Conservation (phyloP, 345 rosid species). For the Lumnitzera racemosa region DNA sequence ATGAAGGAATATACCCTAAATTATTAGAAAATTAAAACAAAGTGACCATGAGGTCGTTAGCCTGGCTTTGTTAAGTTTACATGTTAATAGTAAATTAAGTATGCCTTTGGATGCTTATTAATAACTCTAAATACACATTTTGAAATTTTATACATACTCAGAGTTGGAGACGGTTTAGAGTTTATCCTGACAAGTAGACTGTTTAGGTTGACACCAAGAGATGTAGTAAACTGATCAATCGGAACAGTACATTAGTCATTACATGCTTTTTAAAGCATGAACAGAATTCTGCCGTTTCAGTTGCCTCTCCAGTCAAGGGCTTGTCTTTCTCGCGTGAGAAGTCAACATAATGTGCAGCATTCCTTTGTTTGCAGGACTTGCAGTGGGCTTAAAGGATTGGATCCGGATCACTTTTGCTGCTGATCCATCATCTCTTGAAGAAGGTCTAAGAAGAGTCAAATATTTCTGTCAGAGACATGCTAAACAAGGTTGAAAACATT, state of each 20-base stretch:
- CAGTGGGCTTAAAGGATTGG: slow-evolving; percentile 82
- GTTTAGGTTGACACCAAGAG: too few species aligned
- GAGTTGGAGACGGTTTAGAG: too few species aligned
- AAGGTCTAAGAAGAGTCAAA: slow-evolving; percentile 60
- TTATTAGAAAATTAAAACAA: too few species aligned
- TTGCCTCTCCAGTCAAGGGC: too few species aligned
- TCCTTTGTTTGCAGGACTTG: slow-evolving; percentile 45
- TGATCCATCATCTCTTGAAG: slow-evolving; percentile 59
- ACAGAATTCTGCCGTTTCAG: background rate
- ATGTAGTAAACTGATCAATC: background rate
- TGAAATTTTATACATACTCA: background rate
- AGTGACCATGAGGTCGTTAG: too few species aligned
- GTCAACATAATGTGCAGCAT: background rate
- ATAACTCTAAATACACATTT: background rate
- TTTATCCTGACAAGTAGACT: too few species aligned
- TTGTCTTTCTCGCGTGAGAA: too few species aligned
- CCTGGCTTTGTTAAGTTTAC: too few species aligned
- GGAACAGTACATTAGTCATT: background rate
- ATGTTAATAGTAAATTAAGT: too few species aligned
- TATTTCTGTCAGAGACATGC: slow-evolving; percentile 59
- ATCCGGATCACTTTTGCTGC: slow-evolving; percentile 76
- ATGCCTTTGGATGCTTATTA: background rate
- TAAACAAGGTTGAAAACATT: slow-evolving; percentile 16
- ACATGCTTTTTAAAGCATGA: background rate
- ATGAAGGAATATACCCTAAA: too few species aligned